Base-by-base conservation (phyloP, 2,329 filamentous ascomycete species). In the Westerdykella sp. region DNA sequence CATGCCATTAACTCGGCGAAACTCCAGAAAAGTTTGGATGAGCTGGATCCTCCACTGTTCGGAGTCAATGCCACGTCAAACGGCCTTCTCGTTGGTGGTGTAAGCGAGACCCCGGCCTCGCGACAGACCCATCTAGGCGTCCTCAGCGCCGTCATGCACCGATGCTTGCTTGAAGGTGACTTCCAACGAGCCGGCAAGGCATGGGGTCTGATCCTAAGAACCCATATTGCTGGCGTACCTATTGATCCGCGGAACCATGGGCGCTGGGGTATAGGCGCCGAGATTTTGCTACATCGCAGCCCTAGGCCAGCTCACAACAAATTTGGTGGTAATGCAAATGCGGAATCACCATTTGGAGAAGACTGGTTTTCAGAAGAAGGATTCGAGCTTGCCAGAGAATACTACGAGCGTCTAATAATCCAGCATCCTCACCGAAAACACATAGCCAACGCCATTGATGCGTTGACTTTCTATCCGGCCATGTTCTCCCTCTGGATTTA, bases 401-500 rank as follows among this genome's bases (percentile, higher is more conserved):
- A 91, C 66, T 89, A 93, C 59, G 84, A 91, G 51, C 77, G 77
- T 22, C 73, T 96, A 46, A 85, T 91, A 40, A 74, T 88, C 52
- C 83, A 88, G 59, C 78, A 90, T 45, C 66, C 65, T 11, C 50
- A 65, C 83, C 87, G 6, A 83, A 84, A 71, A 79, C 82, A 54
- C 74, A 73, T 75, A 5, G 80, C 81, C 0, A 69, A 78, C 40
- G 69, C 73, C 3, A 68, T 83, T 34, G 84, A 80, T 50, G 81
- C 86, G 10, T 61, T 85, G 31, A 81, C 87, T 47, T 95, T 96
- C 62, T 90, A 88, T 69, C 82, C 86, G 12, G 84, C 85, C 12
- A 78, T 95, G 69, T 83, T 91, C 54, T 81, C 81, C 39, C 78
- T 88, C 37, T 91, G 93, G 78, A 77, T 95, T 40, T 90, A 87